phyloP scores from a whole-genome alignment of 2,329 filamentous ascomycete species.

The Conoideocrella luteorostrata region DNA sequence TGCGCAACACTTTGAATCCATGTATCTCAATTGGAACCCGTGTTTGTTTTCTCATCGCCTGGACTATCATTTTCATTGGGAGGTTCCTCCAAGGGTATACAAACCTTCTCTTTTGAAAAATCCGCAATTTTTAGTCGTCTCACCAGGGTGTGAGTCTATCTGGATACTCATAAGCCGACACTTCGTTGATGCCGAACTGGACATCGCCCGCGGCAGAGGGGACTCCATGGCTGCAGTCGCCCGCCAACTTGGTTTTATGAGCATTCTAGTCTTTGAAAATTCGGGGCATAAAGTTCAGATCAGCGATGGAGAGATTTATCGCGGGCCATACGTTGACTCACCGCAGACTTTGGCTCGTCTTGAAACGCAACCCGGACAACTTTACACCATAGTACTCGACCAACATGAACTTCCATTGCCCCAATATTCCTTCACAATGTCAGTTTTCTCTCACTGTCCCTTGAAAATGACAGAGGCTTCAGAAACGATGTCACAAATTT shows the following conservation, averaged over 20 bases:
- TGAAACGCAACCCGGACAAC: slow-evolving; percentile 28
- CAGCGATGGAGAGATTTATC: slow-evolving; percentile 63
- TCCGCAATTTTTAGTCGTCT: slow-evolving; percentile 65
- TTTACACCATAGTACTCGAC: slow-evolving; percentile 61
- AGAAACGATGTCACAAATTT: slow-evolving; percentile 51
- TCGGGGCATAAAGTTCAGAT: slow-evolving; percentile 67
- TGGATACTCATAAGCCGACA: slow-evolving; percentile 88
- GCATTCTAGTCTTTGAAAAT: slow-evolving; percentile 72
- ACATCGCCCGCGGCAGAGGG: slow-evolving; percentile 42
- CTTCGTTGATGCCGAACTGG: slow-evolving; percentile 63
- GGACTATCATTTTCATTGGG: slow-evolving; percentile 88
- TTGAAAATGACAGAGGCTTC: slow-evolving; percentile 57
- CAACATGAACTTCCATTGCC: slow-evolving; percentile 70
- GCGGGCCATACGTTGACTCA: slow-evolving; percentile 86
- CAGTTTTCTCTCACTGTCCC: slow-evolving; percentile 64
- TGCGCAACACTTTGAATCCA: slow-evolving; percentile 85
- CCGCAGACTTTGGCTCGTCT: slow-evolving; percentile 83
- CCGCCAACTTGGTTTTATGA: slow-evolving; percentile 71
- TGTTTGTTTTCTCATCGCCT: slow-evolving; percentile 72
- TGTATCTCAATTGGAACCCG: slow-evolving; percentile 98
- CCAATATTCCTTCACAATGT: slow-evolving; percentile 79
- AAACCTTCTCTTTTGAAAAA: slow-evolving; percentile 56
- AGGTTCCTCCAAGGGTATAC: slow-evolving; percentile 45
- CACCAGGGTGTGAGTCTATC: slow-evolving; percentile 52
- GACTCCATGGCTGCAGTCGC: slow-evolving; percentile 38